Percentiles rank a stretch among this genome's conserved stretches.
Evolutionary conservation across 768 basidiomycete species (phyloP).

Genomic region (Pleurotus platypus): DNA sequence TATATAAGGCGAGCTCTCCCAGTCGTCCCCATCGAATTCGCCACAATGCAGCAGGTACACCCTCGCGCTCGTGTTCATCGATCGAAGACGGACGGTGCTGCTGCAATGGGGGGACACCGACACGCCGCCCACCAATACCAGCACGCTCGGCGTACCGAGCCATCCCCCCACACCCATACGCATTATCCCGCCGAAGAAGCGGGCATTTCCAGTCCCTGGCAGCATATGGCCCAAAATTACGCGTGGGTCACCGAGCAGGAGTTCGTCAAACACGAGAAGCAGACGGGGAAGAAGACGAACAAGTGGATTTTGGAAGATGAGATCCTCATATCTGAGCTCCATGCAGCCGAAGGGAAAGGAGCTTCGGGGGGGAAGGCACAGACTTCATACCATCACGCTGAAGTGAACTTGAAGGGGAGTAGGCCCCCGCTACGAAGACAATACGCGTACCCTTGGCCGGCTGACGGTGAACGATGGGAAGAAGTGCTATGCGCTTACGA

Average conservation of each 20-base stretch:
- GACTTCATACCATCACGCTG: not conserved
- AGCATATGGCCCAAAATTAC: slow-evolving; percentile 40
- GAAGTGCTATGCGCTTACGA: slow-evolving; percentile 50
- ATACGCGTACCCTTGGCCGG: slow-evolving; percentile 18
- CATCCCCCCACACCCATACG: slow-evolving; percentile 9
- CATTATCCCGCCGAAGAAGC: slow-evolving; percentile 13
- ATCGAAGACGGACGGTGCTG: slow-evolving; percentile 1
- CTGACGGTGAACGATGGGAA: slow-evolving; percentile 41
- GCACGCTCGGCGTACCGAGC: slow-evolving; percentile 11
- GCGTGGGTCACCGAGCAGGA: slow-evolving; percentile 56
- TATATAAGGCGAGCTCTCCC: slow-evolving; percentile 5
- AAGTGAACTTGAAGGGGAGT: slow-evolving; percentile 8
- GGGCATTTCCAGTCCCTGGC: slow-evolving; percentile 28
- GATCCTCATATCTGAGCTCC: slow-evolving; percentile 28
- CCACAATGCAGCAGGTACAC: slow-evolving; percentile 5
- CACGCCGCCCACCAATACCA: slow-evolving; percentile 5
- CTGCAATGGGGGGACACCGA: slow-evolving; percentile 2
- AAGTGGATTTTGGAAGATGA: slow-evolving; percentile 67
- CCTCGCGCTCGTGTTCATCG: not conserved
- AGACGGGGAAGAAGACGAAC: slow-evolving; percentile 46
- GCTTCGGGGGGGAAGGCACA: slow-evolving; percentile 16
- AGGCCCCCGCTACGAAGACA: slow-evolving; percentile 12
- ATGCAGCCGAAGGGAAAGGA: slow-evolving; percentile 11
- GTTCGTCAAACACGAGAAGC: slow-evolving; percentile 34
- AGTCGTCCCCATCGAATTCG: not conserved